Evolutionary conservation across 176 grass and related monocot species (phyloP), one percentile per base, ranked within the genome.

Genomic region (Musa troglodytarum): DNA sequence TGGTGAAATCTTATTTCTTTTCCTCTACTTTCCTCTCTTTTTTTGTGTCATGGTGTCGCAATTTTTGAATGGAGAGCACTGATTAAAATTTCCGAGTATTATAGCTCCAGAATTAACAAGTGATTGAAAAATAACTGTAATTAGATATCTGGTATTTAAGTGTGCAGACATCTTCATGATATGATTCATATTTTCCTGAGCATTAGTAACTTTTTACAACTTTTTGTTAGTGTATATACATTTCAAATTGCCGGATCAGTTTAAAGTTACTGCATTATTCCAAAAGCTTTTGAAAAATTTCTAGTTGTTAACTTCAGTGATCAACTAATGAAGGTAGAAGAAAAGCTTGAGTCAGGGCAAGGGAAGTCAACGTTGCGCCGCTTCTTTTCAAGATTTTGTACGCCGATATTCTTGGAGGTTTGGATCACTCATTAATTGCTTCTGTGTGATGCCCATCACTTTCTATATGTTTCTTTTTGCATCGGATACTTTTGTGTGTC

Each of bases 321-420:
- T 81, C 14, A 20, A 55, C 68, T 26, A 12, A 21, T 72, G 75
- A 74, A 98, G 95, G 95, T 98, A 74, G 90, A 98, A 71, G 95
- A 98, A 83, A 98, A 98, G 50, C 78, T 98, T 20, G 95, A 98
- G 75, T 78, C 83, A 70, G 90, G 95, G 34, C 90, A 98, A 89
- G 90, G 88, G 57, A 98, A 98, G 85, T 87, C 84, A 53, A 84
- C 86, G 80, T 81, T 93, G 83, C 85, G 95, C 51, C 85, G 86
- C 19, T 65, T 93, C 71, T 93, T 98, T 78, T 87, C 90, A 9
- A 93, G 95, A 72, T 98, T 98, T 76, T 93, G 88, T 71, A 98
- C 95, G 83, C 95, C 95, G 51, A 93, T 98, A 75, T 98, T 93
- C 71, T 83, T 98, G 29, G 95, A 98, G 88, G 95, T 98, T 53